A percentile compares a stretch with the other conserved stretches of the same genome.
Evolutionary conservation across 352 stramenopile species (phyloP).

Genomic region (Phytophthora brassicae): DNA sequence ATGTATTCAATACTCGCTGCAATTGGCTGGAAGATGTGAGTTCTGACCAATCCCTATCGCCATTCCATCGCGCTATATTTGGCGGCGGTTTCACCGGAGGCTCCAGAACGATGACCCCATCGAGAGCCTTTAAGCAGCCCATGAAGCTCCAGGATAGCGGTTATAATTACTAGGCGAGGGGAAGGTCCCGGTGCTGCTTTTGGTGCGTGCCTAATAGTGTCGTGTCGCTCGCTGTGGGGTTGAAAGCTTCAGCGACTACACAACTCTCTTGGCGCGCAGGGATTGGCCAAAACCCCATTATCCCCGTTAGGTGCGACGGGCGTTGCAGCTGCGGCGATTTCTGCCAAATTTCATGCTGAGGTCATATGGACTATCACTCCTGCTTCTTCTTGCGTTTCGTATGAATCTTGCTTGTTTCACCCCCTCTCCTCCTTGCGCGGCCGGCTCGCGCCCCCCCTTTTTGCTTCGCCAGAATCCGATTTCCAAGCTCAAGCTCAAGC

Average conservation of each 20-base stretch:
- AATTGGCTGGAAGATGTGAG: constrained; percentile 11
- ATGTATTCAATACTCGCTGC: constrained; percentile 2
- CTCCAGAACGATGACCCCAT: constrained; percentile 1
- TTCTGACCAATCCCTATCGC: not conserved
- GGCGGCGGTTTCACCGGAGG: constrained; percentile 12
- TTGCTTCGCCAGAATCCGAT: constrained; percentile 63
- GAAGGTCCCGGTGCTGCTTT: constrained; percentile 13
- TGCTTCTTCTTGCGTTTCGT: not conserved
- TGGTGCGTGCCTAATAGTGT: constrained; percentile 27
- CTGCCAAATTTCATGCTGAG: constrained; percentile 22
- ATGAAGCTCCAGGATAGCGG: constrained; percentile 2
- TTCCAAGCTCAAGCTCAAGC: constrained; percentile 50
- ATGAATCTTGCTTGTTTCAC: constrained; percentile 6
- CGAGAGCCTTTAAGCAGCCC: not conserved
- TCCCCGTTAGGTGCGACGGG: constrained; percentile 22
- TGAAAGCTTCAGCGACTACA: constrained; percentile 7
- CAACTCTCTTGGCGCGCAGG: constrained; percentile 2
- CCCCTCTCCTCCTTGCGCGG: constrained; percentile 11
- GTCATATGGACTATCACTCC: constrained; percentile 27
- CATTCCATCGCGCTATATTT: constrained; percentile 18
- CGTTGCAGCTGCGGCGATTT: constrained; percentile 32
- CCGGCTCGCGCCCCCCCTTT: constrained; percentile 10
- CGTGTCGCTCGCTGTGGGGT: constrained; percentile 18
- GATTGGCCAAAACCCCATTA: constrained; percentile 20
- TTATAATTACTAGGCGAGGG: constrained; percentile 11